Percentiles rank a stretch among this genome's conserved stretches.
These are phyloP conservation scores for Eutreptiella sp. DNA, from an alignment of 208 protist species.

Conservation along the genomic window DNA sequence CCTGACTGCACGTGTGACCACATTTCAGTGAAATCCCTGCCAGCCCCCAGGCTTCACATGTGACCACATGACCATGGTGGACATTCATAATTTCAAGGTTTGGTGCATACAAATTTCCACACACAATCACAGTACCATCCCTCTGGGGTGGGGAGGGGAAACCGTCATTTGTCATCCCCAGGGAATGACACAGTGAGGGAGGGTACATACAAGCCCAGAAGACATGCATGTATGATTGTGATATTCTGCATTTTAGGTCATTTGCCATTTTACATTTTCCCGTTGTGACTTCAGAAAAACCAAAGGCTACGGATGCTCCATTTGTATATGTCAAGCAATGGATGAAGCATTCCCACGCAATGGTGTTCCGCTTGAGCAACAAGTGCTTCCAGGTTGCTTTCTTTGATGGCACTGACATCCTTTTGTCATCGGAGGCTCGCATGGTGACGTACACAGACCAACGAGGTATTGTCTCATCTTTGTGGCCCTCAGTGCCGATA, in stretches of 20 bases:
- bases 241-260: too few species aligned
- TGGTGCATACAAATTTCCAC: too few species aligned
- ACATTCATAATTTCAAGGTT: too few species aligned
- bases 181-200: slow-evolving; percentile 37
- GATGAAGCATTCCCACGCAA: slow-evolving; percentile 78
- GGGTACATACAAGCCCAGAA: slow-evolving; percentile 56
- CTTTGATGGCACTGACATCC: slow-evolving; percentile 80
- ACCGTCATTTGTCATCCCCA: too few species aligned
- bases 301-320: too few species aligned
- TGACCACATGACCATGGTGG: too few species aligned
- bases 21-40: too few species aligned
- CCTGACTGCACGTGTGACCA: too few species aligned
- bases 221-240: too few species aligned
- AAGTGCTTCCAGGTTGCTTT: slow-evolving; percentile 89
- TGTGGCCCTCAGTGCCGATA: slow-evolving; percentile 21
- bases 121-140: too few species aligned
- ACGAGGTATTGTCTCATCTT: background rate
- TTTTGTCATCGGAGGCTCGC: slow-evolving; percentile 74
- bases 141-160: too few species aligned
- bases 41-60: too few species aligned
- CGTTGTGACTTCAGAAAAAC: background rate
- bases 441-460: slow-evolving; percentile 71
- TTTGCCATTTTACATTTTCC: background rate
- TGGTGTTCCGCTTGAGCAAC: slow-evolving; percentile 90
- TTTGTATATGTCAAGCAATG: slow-evolving; percentile 91